A percentile compares a stretch with the other conserved stretches of the same genome.
These are phyloP conservation scores for Ustilago vetiveriae DNA, from an alignment of 1,284 basidiomycete species.

Conservation along the genomic window DNA sequence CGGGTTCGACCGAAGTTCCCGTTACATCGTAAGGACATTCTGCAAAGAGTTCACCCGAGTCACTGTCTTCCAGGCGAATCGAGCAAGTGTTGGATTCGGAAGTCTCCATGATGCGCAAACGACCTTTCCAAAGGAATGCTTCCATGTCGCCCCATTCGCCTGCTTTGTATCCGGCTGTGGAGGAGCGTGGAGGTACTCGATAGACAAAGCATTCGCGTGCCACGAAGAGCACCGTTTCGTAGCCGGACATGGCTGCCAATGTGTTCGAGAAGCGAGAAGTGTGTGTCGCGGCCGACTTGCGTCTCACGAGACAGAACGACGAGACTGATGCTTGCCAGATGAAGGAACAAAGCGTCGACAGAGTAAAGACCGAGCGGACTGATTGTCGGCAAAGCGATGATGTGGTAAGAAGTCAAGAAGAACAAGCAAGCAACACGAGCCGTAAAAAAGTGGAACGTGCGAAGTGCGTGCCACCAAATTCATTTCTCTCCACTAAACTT, in stretches of 20 bases:
- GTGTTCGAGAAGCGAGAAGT: too few relatives aligned
- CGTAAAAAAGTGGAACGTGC: slow-evolving; percentile 18
- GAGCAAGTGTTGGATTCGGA: slow-evolving; percentile 43
- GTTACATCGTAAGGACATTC: slow-evolving; percentile 84
- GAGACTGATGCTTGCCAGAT: too few relatives aligned
- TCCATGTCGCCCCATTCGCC: slow-evolving; percentile 75
- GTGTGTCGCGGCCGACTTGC: too few relatives aligned
- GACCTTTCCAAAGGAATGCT: slow-evolving; percentile 85
- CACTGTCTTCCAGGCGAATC: slow-evolving; percentile 61
- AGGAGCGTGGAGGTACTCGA: slow-evolving; percentile 75
- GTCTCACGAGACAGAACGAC: background rate
- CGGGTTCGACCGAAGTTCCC: slow-evolving; percentile 86
- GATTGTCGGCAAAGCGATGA: too few relatives aligned
- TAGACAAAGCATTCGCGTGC: slow-evolving; percentile 81
- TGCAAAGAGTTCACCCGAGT: slow-evolving; percentile 78
- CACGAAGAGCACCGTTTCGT: slow-evolving; percentile 85
- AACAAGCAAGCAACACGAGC: background rate
- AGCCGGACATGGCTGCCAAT: slow-evolving; percentile 55
- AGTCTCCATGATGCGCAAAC: slow-evolving; percentile 82
- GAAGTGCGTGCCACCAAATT: slow-evolving; percentile 4
- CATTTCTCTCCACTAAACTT: too few relatives aligned
- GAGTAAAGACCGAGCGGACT: too few relatives aligned
- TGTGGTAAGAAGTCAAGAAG: slow-evolving; percentile 2
- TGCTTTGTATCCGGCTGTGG: slow-evolving; percentile 71
- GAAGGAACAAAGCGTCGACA: background rate